Base-by-base conservation (phyloP, 306 rosid genomes). In the barrel medic (Medicago truncatula) region DNA sequence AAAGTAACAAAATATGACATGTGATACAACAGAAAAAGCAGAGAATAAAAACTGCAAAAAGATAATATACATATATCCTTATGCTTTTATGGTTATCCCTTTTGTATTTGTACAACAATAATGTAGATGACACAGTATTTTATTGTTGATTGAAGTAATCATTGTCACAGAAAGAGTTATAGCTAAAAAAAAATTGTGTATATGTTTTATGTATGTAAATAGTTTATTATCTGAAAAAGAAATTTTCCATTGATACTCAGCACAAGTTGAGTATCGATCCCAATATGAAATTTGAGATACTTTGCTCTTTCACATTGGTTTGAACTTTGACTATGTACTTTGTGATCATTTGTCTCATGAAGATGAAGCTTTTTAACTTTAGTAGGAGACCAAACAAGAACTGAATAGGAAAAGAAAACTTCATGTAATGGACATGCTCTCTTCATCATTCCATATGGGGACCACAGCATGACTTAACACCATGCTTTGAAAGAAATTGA, bases 391-490 rank as follows among this genome's bases (percentile, higher is more conserved):
- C 38, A 34, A 34, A 34, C 38, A 34, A 34, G 38, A 4, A 34
- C 38, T 34, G 7, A 34, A 34, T 34, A 34, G 47, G 34, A 52
- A 70, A 70, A 70, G 46, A 63, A 50, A 70, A 52, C 62, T 70
- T 70, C 75, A 36, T 52, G 12, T 34, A 52, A 70, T 52, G 50
- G 53, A 34, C 49, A 52, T 21, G 63, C 47, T 70, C 17, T 70
- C 75, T 52, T 50, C 52, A 16, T n/a, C 20, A 67, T 44, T 67
- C 18, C 59, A 53, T 52, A 47, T 67, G 56, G 74, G 75, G 75
- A 52, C 75, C 63, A 70, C 12, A 31, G 4, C 75, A 31, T 31
- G 75, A 52, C 46, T 57, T 70, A 31, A 31, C 49, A 52, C 8
- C 62, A 70, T 70, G 62, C 47, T 70, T 67, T 50, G 46, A 31